Base-by-base conservation (phyloP, 2,329 filamentous ascomycete genomes). In the Aspergillus sp. region DNA sequence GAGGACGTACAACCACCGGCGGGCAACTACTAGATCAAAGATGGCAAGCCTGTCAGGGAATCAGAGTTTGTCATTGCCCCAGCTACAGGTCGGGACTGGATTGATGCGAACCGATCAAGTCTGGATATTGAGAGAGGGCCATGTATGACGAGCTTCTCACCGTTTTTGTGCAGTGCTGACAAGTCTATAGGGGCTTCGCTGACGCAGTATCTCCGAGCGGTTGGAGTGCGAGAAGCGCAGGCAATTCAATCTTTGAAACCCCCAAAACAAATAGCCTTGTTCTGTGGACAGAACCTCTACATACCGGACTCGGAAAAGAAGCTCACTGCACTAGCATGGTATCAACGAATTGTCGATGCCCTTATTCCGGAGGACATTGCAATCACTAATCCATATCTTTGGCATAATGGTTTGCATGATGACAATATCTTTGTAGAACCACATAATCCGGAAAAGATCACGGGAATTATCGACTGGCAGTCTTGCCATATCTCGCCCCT, bases 381-480 rank as follows among this genome's bases (percentile, higher is more conserved):
- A 14, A 60, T 61, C 14, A 61, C 52, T 25, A 62, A 29, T 2
- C 59, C 62, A 2, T 54, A 48, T 50, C 57, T 69, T 46, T 70
- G 65, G 63, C 64, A 68, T 52, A 57, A 64, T 53, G 61, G 68
- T 58, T 51, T 68, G 19, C 62, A 68, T 45, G 55, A 61, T 55
- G 62, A 65, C 19, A 69, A 68, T 52, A 53, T 71, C 47, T 71
- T 70, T 23, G 59, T 70, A 25, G 66, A 71, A 54, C 64, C 62
- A 17, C 11, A 60, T 6, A 59, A 68, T 38, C 58, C 61, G 1
- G 58, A 49, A 49, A 58, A 52, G 4, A 64, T 70, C 19, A 60
- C 62, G 4, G 57, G 61, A 10, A 67, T 71, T 5, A 67, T 71
- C 21, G 64, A 69, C 55, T 70, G 65, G 66, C 64, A 70, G 51